Evolutionary conservation across 495 filamentous ascomycete species (phyloP).

Genomic region (Xylaria sp.): DNA sequence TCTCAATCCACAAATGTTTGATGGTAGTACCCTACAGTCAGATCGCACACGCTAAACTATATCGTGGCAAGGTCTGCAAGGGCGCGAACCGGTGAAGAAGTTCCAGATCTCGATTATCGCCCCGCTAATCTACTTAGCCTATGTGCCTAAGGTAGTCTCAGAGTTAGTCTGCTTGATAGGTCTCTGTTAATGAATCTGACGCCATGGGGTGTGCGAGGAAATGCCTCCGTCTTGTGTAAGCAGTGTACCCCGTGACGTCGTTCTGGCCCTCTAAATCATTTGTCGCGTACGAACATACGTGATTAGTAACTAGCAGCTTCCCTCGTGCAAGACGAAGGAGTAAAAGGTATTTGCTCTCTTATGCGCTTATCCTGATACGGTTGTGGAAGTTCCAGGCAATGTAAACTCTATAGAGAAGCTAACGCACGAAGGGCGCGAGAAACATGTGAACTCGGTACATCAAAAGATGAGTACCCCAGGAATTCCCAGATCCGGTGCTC

Average conservation of each 20-base stretch:
- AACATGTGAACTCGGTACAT: background rate
- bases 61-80: constrained; percentile 22
- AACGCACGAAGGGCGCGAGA: background rate
- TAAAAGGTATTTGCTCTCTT: background rate
- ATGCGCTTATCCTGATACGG: background rate
- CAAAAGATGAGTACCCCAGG: background rate
- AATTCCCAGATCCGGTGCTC: background rate
- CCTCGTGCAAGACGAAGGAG: background rate
- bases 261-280: background rate
- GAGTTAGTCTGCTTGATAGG: background rate
- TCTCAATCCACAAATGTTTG: background rate
- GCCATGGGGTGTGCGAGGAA: constrained; percentile 7
- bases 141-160: constrained; percentile 5
- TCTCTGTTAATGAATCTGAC: background rate
- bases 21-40: background rate
- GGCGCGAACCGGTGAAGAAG: constrained; percentile 26
- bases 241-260: background rate
- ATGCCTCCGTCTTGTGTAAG: background rate
- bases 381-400: background rate
- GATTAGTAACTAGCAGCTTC: background rate
- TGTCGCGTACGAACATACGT: background rate
- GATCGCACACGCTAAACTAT: constrained; percentile 20
- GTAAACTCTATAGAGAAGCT: background rate
- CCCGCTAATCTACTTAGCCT: constrained; percentile 15
- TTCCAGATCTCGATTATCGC: constrained; percentile 29